Evolutionary conservation across 805 yeast genomes (phyloP).

Genomic region (Zygosaccharomyces kombuchaensis): DNA sequence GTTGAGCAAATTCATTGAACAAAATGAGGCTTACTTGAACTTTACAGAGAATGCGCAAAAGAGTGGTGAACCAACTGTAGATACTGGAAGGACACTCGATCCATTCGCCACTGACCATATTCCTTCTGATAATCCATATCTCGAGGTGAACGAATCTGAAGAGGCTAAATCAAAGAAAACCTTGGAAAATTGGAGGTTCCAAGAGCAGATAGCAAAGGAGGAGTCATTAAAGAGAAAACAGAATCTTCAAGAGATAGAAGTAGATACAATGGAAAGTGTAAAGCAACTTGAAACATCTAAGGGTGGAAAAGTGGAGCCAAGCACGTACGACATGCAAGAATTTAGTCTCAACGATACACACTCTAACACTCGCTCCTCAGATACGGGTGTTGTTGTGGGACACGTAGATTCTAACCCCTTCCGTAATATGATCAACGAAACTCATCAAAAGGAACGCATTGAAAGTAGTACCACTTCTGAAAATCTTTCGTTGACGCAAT

Average conservation of each 20-base stretch:
- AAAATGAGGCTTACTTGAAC: constrained; percentile 27
- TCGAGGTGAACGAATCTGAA: constrained; percentile 1
- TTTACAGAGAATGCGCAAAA: constrained; percentile 27
- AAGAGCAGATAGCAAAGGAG: constrained; percentile 16
- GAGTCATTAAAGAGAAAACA: constrained; percentile 12
- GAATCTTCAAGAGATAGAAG: not conserved
- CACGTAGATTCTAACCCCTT: constrained; percentile 20
- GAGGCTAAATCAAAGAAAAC: constrained; percentile 6
- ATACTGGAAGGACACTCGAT: constrained; percentile 9
- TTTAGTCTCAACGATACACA: constrained; percentile 5
- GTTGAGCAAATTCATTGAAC: constrained; percentile 25
- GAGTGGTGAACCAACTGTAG: not conserved
- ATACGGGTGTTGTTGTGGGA: constrained; percentile 1
- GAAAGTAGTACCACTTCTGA: not conserved
- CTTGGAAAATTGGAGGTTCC: constrained; percentile 10
- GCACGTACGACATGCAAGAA: constrained; percentile 1
- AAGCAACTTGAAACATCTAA: constrained; percentile 6
- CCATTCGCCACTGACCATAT: not conserved
- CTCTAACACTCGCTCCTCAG: constrained; percentile 6
- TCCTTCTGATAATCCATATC: constrained; percentile 17
- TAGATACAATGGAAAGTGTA: constrained; percentile 6
- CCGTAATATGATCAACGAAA: constrained; percentile 25
- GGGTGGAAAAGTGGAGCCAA: constrained; percentile 10
- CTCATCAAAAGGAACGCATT: constrained; percentile 19
- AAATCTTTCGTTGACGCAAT: constrained; percentile 4